Percentiles rank a stretch among this genome's conserved stretches.
These are phyloP conservation scores for Komagataella ulmi DNA, from an alignment of 805 yeast genomes.

Conservation along the genomic window DNA sequence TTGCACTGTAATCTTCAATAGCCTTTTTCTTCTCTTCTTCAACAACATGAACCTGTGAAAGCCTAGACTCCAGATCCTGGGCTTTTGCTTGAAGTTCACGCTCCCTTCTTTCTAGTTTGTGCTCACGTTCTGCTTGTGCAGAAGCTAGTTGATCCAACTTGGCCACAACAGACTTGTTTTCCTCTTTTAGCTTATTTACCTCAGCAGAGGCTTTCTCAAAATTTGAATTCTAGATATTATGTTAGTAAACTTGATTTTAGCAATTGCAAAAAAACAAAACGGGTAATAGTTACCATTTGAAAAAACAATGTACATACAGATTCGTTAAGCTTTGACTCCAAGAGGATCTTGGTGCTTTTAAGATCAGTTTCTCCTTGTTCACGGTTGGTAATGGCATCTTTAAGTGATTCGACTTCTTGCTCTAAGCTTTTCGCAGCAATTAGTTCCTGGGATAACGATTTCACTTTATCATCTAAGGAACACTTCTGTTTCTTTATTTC, in stretches of 20 bases:
- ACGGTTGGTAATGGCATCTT: background rate
- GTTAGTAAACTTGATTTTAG: background rate
- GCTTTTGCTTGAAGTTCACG: background rate
- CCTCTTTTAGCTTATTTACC: background rate
- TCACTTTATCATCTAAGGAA: background rate
- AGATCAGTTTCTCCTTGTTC: background rate
- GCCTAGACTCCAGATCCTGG: background rate
- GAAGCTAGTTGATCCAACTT: no score
- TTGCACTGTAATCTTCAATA: constrained; percentile 9
- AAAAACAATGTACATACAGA: background rate
- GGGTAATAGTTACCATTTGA: background rate
- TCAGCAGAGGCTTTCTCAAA: background rate
- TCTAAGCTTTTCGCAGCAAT: background rate
- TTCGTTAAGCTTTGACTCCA: background rate
- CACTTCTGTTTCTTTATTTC: background rate
- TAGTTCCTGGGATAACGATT: background rate
- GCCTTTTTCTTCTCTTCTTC: constrained; percentile 4
- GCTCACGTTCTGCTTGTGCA: background rate
- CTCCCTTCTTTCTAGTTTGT: background rate
- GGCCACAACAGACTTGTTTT: background rate
- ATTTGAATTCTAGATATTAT: background rate
- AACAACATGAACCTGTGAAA: constrained; percentile 3
- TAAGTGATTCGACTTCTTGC: background rate
- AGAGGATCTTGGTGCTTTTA: background rate
- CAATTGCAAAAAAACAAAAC: background rate